Percentiles rank a stretch among this genome's conserved stretches.
phyloP scores from a whole-genome alignment of 73 alveolate genomes.

The Blepharisma japonicum region DNA sequence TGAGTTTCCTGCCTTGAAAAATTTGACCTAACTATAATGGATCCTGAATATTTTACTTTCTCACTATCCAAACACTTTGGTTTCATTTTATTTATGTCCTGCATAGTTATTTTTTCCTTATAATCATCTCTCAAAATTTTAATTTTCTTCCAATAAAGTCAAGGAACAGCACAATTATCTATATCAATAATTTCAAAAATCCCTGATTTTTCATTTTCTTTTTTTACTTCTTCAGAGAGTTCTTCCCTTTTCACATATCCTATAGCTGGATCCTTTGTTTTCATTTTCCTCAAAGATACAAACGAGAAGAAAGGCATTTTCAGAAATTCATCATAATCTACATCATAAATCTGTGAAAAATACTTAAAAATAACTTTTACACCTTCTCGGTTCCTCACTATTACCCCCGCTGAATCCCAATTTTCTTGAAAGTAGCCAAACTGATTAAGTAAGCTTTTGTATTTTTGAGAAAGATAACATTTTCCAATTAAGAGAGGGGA shows the following conservation, averaged over 20 bases:
- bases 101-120: neutral
- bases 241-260: constrained; percentile 11
- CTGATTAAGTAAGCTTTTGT: neutral
- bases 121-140: neutral
- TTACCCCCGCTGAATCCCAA: neutral
- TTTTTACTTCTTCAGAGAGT: neutral
- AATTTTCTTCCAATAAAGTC: neutral
- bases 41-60: neutral
- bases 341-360: neutral
- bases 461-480: neutral
- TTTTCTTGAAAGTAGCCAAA: neutral
- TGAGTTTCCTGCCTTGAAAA: neutral
- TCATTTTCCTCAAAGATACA: constrained; percentile 12
- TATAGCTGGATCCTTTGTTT: neutral
- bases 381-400: constrained; percentile 4
- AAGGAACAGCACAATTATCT: neutral
- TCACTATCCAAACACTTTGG: neutral
- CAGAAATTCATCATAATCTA: constrained; percentile 10
- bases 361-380: neutral
- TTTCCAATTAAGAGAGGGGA: neutral
- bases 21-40: neutral
- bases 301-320: constrained; percentile 1
- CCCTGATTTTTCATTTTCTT: neutral
- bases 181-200: neutral
- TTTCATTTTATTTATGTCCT: neutral